Evolutionary conservation across 768 basidiomycete genomes (phyloP).

Genomic region (Macrolepiota fuliginosa): DNA sequence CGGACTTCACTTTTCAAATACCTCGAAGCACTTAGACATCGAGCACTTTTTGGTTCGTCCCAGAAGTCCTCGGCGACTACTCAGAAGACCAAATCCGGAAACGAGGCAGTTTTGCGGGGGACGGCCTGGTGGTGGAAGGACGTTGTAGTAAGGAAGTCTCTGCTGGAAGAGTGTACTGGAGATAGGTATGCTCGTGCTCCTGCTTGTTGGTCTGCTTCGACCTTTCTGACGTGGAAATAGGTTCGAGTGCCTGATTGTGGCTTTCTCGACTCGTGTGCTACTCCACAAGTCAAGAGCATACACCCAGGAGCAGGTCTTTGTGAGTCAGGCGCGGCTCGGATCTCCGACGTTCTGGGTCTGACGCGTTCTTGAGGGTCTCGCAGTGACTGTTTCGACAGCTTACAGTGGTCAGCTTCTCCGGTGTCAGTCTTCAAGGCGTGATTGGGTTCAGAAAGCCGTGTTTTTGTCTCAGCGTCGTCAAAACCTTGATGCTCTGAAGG

Average conservation of each 20-base stretch:
- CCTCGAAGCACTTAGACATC: constrained; percentile 44
- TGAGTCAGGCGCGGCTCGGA: not conserved
- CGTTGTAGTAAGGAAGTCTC: constrained; percentile 50
- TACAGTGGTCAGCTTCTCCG: constrained; percentile 7
- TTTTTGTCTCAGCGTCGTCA: constrained; percentile 1
- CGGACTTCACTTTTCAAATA: constrained; percentile 50
- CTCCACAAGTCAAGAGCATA: constrained; percentile 25
- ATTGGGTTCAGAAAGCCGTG: constrained; percentile 1
- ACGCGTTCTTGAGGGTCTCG: not conserved
- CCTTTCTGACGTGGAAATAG: constrained; percentile 23
- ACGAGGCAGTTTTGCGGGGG: not conserved
- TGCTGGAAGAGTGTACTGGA: constrained; percentile 53
- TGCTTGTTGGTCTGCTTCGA: not conserved
- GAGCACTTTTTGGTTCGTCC: constrained; percentile 29
- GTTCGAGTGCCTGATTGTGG: constrained; percentile 49
- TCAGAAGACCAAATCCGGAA: constrained; percentile 16
- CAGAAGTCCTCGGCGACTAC: constrained; percentile 13
- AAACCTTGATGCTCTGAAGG: not conserved
- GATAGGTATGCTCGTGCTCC: constrained; percentile 34
- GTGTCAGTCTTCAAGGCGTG: not conserved
- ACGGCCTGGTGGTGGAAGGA: constrained; percentile 56
- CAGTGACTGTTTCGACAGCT: not conserved
- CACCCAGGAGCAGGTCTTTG: not conserved
- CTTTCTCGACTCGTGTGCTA: constrained; percentile 51
- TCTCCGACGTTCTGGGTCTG: not conserved